Conservation (phyloP, 192 early-diverging fungal genomes). For the Linderina pennispora region DNA sequence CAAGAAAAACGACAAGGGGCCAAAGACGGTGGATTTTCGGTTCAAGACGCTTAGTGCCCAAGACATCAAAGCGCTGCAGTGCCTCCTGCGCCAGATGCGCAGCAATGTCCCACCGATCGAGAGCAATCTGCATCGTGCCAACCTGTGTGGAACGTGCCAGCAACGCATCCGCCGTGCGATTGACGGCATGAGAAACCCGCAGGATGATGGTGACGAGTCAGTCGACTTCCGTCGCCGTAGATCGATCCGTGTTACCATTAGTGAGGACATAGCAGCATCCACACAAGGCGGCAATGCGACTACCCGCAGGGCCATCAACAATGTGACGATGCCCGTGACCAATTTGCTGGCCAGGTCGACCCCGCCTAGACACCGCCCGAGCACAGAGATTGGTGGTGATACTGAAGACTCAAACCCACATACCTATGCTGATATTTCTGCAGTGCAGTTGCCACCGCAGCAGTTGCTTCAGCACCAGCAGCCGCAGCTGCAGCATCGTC, state of each 20-base stretch:
- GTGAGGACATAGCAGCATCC: constrained; percentile 3
- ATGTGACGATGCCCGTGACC: too few relatives aligned
- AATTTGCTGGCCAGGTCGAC: too few relatives aligned
- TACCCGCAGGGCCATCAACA: too few relatives aligned
- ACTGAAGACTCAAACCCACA: too few relatives aligned
- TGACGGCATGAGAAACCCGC: constrained; percentile 10
- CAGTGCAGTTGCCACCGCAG: too few relatives aligned
- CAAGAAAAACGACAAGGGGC: too few relatives aligned
- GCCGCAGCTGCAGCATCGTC: too few relatives aligned
- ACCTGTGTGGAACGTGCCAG: constrained; percentile 43
- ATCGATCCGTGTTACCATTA: constrained; percentile 30
- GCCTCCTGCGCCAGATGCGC: constrained; percentile 10
- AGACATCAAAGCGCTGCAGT: constrained; percentile 7
- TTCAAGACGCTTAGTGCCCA: constrained; percentile 14
- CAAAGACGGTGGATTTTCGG: constrained; percentile 33
- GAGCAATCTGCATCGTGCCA: constrained; percentile 21
- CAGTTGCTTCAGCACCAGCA: too few relatives aligned
- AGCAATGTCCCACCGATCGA: constrained; percentile 11
- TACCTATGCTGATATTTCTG: too few relatives aligned
- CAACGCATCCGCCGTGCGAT: constrained; percentile 36
- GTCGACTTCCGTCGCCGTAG: constrained; percentile 38
- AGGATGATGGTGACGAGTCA: background rate
- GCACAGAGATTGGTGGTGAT: too few relatives aligned
- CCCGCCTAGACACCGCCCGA: too few relatives aligned
- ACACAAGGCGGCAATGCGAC: background rate